phyloP scores from a whole-genome alignment of 2,329 filamentous ascomycete genomes.

The Exserohilum rostratum region DNA sequence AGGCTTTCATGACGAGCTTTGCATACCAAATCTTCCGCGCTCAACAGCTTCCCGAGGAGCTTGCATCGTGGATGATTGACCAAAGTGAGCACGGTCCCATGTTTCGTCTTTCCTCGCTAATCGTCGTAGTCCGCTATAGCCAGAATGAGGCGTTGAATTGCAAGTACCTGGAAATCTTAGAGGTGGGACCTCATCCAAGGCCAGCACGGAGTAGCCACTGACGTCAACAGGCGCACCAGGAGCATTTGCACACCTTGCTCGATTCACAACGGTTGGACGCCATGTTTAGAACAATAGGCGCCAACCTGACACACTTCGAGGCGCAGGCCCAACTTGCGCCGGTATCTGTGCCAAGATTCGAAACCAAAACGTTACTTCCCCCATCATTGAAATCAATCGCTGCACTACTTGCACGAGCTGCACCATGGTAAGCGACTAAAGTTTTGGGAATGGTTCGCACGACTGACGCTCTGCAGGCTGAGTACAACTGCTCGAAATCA shows the following conservation, averaged over 20 bases:
- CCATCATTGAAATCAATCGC: constrained; percentile 30
- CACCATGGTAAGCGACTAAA: constrained; percentile 29
- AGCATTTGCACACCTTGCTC: constrained; percentile 42
- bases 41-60: constrained; percentile 45
- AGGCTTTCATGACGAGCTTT: constrained; percentile 52
- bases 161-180: constrained; percentile 43
- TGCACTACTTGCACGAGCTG: constrained; percentile 31
- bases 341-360: constrained; percentile 11
- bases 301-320: constrained; percentile 32
- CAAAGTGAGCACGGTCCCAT: constrained; percentile 31
- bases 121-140: constrained; percentile 35
- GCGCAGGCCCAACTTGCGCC: constrained; percentile 10
- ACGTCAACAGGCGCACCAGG: constrained; percentile 21
- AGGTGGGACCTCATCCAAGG: constrained; percentile 17
- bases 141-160: constrained; percentile 44
- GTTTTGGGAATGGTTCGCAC: not conserved
- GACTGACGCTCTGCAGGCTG: constrained; percentile 27
- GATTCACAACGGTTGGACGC: constrained; percentile 52
- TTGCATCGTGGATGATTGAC: constrained; percentile 53
- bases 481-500: constrained; percentile 25
- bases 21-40: constrained; percentile 47
- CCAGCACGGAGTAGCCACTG: not conserved
- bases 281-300: constrained; percentile 66
- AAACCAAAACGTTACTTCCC: constrained; percentile 21
- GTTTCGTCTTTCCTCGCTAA: constrained; percentile 16